A percentile compares a stretch with the other conserved stretches of the same genome.
These are phyloP conservation scores for Vanrija humicola DNA, from an alignment of 1,284 basidiomycete genomes.

Conservation along the genomic window DNA sequence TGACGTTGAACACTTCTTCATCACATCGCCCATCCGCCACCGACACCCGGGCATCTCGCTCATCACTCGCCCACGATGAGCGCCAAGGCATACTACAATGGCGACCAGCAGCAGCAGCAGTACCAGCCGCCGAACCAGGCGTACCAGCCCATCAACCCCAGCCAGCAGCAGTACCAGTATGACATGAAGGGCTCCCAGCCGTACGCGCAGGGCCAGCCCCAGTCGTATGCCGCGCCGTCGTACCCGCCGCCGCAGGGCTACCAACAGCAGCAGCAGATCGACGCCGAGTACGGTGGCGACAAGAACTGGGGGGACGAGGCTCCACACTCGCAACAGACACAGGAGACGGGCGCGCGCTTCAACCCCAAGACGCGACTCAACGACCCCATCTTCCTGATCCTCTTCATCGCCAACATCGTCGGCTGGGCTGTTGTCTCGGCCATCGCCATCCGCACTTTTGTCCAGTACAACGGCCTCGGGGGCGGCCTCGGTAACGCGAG, in stretches of 20 bases:
- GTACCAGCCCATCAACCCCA: no score
- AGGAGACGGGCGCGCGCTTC: slow-evolving; percentile 59
- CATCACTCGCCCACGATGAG: no score
- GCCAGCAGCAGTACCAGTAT: no score
- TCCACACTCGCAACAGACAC: slow-evolving; percentile 56
- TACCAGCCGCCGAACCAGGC: no score
- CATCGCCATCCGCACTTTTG: slow-evolving; percentile 62
- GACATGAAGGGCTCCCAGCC: slow-evolving; percentile 10
- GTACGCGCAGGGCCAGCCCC: slow-evolving; percentile 3
- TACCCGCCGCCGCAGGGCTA: neutral
- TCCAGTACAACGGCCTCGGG: slow-evolving; percentile 59
- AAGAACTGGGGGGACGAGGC: slow-evolving; percentile 41
- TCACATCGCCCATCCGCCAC: no score
- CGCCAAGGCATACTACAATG: no score
- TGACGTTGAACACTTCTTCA: no score
- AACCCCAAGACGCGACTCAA: slow-evolving; percentile 65
- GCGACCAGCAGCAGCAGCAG: no score
- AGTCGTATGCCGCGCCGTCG: slow-evolving; percentile 1
- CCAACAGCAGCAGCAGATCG: neutral
- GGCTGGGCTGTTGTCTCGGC: slow-evolving; percentile 67
- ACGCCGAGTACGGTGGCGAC: slow-evolving; percentile 12
- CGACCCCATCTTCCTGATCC: slow-evolving; percentile 65
- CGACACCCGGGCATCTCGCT: no score
- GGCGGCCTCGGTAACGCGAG: slow-evolving; percentile 35
- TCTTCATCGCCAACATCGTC: slow-evolving; percentile 66